A percentile compares a stretch with the other conserved stretches of the same genome.
Evolutionary conservation across 805 yeast species (phyloP).

Genomic region (Pichia occidentalis): DNA sequence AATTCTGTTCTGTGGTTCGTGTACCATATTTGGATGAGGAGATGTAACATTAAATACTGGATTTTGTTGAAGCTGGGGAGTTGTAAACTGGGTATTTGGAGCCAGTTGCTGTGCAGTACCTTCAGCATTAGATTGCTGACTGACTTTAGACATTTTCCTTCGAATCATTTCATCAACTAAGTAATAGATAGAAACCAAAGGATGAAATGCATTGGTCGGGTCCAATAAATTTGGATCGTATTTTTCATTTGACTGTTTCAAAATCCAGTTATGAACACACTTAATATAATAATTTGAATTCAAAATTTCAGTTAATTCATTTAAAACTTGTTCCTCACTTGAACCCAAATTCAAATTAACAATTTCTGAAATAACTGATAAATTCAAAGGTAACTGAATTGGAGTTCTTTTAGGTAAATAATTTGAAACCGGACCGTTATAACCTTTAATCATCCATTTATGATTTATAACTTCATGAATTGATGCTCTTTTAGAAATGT

Average conservation of each 20-base stretch:
- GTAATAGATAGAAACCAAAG: slow-evolving; percentile 78
- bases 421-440: slow-evolving; percentile 61
- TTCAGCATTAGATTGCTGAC: slow-evolving; percentile 23
- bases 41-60: slow-evolving; percentile 15
- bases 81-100: slow-evolving; percentile 2
- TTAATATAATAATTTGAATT: slow-evolving; percentile 59
- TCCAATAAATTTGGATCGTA: slow-evolving; percentile 40
- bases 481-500: slow-evolving; percentile 74
- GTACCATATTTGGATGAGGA: slow-evolving; percentile 13
- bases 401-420: slow-evolving; percentile 78
- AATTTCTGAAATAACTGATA: slow-evolving; percentile 64
- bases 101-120: background rate
- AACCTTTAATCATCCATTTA: slow-evolving; percentile 94
- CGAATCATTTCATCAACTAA: slow-evolving; percentile 78
- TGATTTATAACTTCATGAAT: slow-evolving; percentile 75
- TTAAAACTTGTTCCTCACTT: slow-evolving; percentile 48
- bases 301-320: slow-evolving; percentile 51
- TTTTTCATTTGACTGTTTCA: slow-evolving; percentile 25
- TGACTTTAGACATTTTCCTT: slow-evolving; percentile 55
- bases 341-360: slow-evolving; percentile 69
- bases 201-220: slow-evolving; percentile 85
- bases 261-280: slow-evolving; percentile 59
- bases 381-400: slow-evolving; percentile 59
- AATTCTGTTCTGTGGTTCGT: slow-evolving; percentile 16
- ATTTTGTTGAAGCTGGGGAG: slow-evolving; percentile 13